Conservation (phyloP, 768 basidiomycete species). For the Tubosaeta sp. region DNA sequence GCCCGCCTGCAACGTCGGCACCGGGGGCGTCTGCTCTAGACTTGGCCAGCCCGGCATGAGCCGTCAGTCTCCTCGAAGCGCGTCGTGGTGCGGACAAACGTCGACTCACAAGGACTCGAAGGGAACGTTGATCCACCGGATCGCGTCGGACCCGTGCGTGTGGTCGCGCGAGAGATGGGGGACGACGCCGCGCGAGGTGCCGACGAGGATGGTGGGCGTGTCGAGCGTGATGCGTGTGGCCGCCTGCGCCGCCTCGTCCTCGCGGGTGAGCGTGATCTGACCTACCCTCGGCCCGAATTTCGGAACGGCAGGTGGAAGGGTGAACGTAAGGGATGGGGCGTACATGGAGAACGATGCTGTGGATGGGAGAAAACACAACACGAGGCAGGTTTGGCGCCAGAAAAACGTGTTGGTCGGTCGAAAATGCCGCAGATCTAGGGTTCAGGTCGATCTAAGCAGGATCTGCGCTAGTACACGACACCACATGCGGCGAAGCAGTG, state of each 20-base stretch:
- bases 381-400: background rate
- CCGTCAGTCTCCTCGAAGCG: background rate
- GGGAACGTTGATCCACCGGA: slow-evolving; percentile 64
- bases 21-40: slow-evolving; percentile 62
- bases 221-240: slow-evolving; percentile 35
- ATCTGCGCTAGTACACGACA: background rate
- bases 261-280: slow-evolving; percentile 16
- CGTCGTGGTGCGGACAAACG: background rate
- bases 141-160: slow-evolving; percentile 38
- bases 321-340: slow-evolving; percentile 18
- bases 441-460: background rate
- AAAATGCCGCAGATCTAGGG: background rate
- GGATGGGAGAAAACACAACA: background rate
- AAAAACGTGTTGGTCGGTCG: background rate
- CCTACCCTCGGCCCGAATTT: slow-evolving; percentile 28
- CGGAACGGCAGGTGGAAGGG: slow-evolving; percentile 2
- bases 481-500: background rate
- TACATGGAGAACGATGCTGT: background rate
- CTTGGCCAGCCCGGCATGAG: slow-evolving; percentile 29
- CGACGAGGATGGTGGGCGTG: slow-evolving; percentile 60
- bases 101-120: slow-evolving; percentile 79
- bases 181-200: slow-evolving; percentile 69
- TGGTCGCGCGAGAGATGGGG: slow-evolving; percentile 73
- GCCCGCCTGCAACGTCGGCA: slow-evolving; percentile 56
- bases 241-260: background rate